Base-by-base conservation (phyloP, 768 basidiomycete species). In the Tubosaeta brunneosetosa region DNA sequence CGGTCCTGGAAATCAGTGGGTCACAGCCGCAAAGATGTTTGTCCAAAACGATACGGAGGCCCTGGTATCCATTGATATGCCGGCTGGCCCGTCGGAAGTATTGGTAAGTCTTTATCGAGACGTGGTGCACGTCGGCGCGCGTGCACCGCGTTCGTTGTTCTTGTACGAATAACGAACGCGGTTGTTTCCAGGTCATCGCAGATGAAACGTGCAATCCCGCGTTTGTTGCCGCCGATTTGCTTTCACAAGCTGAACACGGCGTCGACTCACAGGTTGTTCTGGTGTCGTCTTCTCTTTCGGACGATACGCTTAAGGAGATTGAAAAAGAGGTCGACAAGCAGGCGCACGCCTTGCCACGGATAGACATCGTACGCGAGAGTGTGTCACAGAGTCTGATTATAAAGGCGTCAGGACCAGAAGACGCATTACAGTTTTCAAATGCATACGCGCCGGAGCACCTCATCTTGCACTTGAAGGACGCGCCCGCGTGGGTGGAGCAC, bases 1-100 rank as follows among this genome's bases (percentile, higher is more conserved):
- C 65, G 97, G 97, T 9, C 97, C 97, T 6, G 97, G 97, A 25
- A 99, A 99, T 67, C 97, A 98, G 69, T 99, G 94, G 93, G 97
- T 99, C 22, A 99, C 95, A 2, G 97, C 97, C 2, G 97, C 95
- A 47, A 99, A 99, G 75, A 97, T 99, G 97, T 72, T 95, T 49
- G 95, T 99, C 25, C 94, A 97, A 67, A 99, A 98, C 70, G 97
- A 99, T 66, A 94, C 94, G 12, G 90, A 94, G 62, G 95, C 97
- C 9, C 71, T 94, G 56, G 94, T 97, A 7, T 89, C 91, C 14
- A 99, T 98, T 62, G 97, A 99, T 70, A 98, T 99, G 92, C 97
- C 97, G 45, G 97, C 97, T 32, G 97, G 97, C 7, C 97, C 97
- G 27, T 94, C 91, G 4, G 97, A 99, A 71, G 95, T 99, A 22